Evolutionary conservation across 306 rosid species (phyloP), one percentile per base, ranked within the genome.

Genomic region (Cyamopsis tetragonoloba): DNA sequence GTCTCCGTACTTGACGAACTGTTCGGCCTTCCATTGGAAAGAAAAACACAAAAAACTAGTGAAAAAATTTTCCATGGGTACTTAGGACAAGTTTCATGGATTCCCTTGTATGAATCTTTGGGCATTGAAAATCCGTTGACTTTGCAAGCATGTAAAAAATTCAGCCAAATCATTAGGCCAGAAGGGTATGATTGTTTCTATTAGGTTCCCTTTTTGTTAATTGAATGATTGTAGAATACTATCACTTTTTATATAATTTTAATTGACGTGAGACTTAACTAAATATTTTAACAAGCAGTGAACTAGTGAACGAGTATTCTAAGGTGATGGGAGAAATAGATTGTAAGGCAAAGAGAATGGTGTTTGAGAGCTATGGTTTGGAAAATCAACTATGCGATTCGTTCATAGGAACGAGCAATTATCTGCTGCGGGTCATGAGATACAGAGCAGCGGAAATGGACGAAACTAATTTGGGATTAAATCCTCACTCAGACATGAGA

Each of bases 341-440:
- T 30, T 48, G 10, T 4, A 1, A 53, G 54, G 66, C 68, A 0
- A 77, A 50, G 66, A 72, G 66, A 26, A 77, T 81, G 85, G 76
- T 77, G 76, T 81, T 81, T 27, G 85, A 77, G 24, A 77, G 77
- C 70, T 81, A 67, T 43, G 85, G 79, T 19, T 60, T 81, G 61
- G 66, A 62, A 13, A 56, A 39, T 66, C 9, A 72, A 19, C 19
- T 22, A 54, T 54, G 77, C 17, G 55, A 72, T 1, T 28, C 61
- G 0, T 55, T 71, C 10, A 17, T 72, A 19, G 77, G 67, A 46
- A 53, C 79, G 34, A 81, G 32, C 42, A 38, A 54, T 32, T 77
- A 72, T 60, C 66, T 76, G 0, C 76, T 81, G 31, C 46, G 85
- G n/a, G 61, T 67, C 70, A 2, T 31, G 17, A 70, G 55, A 51